A percentile compares a stretch with the other conserved stretches of the same genome.
These are phyloP conservation scores for Clarireedia monteithiana DNA, from an alignment of 2,329 filamentous ascomycete genomes.

Conservation along the genomic window DNA sequence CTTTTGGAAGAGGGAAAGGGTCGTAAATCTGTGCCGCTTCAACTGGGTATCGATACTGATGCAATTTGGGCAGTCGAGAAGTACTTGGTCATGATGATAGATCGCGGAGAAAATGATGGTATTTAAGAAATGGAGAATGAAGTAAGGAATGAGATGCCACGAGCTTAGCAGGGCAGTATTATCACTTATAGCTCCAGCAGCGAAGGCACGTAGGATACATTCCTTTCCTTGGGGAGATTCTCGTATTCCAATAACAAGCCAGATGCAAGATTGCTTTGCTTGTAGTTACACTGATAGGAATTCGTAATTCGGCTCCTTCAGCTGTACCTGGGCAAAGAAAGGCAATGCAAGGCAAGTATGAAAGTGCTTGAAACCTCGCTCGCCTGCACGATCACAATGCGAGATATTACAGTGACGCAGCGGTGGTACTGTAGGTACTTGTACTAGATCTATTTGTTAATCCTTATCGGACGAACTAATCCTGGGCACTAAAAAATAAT, in stretches of 20 bases:
- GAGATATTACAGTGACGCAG: too few relatives aligned
- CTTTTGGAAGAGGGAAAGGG: background rate
- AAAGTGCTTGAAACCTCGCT: too few relatives aligned
- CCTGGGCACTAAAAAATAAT: background rate
- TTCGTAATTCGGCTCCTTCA: background rate
- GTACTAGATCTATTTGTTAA: background rate
- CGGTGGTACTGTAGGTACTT: too few relatives aligned
- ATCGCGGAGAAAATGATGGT: background rate
- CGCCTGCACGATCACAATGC: too few relatives aligned
- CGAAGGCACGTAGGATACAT: background rate
- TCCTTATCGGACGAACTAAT: background rate
- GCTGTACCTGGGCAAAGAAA: background rate
- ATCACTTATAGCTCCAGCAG: background rate
- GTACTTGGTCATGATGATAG: background rate
- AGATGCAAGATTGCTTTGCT: too few relatives aligned
- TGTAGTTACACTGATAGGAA: too few relatives aligned
- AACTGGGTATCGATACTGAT: background rate
- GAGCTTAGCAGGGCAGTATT: background rate
- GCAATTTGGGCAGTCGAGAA: background rate
- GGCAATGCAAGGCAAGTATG: background rate
- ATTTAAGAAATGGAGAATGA: background rate
- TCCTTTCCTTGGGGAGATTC: too few relatives aligned
- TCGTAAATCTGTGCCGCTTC: background rate
- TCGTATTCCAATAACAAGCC: too few relatives aligned
- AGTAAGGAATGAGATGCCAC: constrained; percentile 2